A percentile compares a stretch with the other conserved stretches of the same genome.
phyloP scores from a whole-genome alignment of 805 yeast genomes.

The Kodamaea nitidulidarum region DNA sequence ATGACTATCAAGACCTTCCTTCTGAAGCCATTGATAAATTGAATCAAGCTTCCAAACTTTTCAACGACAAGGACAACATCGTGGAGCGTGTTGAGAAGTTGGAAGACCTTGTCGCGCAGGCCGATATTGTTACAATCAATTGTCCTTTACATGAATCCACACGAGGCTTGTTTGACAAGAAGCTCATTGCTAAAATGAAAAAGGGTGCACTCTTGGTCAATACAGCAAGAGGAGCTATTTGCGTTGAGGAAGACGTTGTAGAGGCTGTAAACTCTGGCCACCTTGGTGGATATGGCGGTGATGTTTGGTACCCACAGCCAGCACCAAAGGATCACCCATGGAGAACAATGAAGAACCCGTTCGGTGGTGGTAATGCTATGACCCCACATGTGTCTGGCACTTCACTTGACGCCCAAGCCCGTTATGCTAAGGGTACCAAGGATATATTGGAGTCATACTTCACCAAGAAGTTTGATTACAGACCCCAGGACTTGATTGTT shows the following conservation, averaged over 20 bases:
- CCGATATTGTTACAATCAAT: conserved; percentile 74
- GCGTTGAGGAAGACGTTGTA: conserved; percentile 69
- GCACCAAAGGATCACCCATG: conserved; percentile 76
- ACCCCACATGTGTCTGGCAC: conserved; percentile 81
- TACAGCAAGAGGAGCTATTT: conserved; percentile 57
- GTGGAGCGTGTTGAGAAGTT: conserved; percentile 56
- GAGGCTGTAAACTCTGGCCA: conserved; percentile 68
- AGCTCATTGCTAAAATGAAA: conserved; percentile 48
- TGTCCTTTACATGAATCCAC: conserved; percentile 73
- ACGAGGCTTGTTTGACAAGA: conserved; percentile 62
- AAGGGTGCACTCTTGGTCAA: conserved; percentile 16
- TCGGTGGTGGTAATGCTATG: conserved; percentile 79
- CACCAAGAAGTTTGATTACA: conserved; percentile 58
- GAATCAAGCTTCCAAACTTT: conserved; percentile 32
- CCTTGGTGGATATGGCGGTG: conserved; percentile 78
- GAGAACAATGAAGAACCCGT: conserved; percentile 63
- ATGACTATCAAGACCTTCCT: conserved; percentile 68
- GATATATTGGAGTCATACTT: conserved; percentile 61
- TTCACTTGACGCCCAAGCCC: conserved; percentile 71
- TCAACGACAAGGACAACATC: conserved; percentile 51
- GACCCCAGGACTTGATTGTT: conserved; percentile 73
- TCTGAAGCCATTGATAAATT: conserved; percentile 42
- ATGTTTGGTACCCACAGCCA: conserved; percentile 81
- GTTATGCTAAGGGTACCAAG: conserved; percentile 70
- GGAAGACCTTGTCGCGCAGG: conserved; percentile 61